Conservation (phyloP, 2,329 filamentous ascomycete genomes). For the Fusarium pseudograminearum region DNA sequence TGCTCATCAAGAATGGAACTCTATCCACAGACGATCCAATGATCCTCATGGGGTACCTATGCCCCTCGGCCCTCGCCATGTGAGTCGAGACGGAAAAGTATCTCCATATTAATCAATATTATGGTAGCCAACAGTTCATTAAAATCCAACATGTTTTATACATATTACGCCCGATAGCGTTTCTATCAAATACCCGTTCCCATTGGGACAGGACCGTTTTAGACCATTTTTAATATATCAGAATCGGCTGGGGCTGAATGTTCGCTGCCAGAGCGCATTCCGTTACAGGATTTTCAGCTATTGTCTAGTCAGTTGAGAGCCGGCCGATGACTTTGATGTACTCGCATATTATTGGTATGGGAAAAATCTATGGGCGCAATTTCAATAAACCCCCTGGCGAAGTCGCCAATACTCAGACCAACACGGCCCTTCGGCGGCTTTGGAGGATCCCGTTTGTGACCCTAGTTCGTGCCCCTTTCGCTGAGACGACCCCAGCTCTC, state of each 20-base stretch:
- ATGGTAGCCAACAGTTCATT: slow-evolving; percentile 6
- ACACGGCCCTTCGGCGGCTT: slow-evolving; percentile 27
- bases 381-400: slow-evolving; percentile 23
- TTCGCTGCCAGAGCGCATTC: slow-evolving; percentile 7
- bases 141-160: neutral
- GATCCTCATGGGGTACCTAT: slow-evolving; percentile 28
- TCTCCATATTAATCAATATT: neutral
- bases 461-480: slow-evolving; percentile 34
- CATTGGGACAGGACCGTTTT: neutral
- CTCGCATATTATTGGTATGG: slow-evolving; percentile 22
- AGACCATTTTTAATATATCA: neutral
- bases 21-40: slow-evolving; percentile 5
- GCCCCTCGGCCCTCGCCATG: slow-evolving; percentile 12
- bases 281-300: slow-evolving; percentile 9
- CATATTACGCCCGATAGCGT: slow-evolving; percentile 5
- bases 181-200: neutral
- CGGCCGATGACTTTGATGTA: neutral
- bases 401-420: slow-evolving; percentile 8
- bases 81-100: neutral
- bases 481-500: slow-evolving; percentile 12
- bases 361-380: slow-evolving; percentile 27
- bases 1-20: slow-evolving; percentile 9
- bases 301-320: slow-evolving; percentile 5
- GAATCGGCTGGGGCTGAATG: neutral
- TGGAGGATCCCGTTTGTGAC: slow-evolving; percentile 1